A percentile compares a stretch with the other conserved stretches of the same genome.
Conservation (phyloP, 495 filamentous ascomycete genomes). For the Hypoxylon rickii region DNA sequence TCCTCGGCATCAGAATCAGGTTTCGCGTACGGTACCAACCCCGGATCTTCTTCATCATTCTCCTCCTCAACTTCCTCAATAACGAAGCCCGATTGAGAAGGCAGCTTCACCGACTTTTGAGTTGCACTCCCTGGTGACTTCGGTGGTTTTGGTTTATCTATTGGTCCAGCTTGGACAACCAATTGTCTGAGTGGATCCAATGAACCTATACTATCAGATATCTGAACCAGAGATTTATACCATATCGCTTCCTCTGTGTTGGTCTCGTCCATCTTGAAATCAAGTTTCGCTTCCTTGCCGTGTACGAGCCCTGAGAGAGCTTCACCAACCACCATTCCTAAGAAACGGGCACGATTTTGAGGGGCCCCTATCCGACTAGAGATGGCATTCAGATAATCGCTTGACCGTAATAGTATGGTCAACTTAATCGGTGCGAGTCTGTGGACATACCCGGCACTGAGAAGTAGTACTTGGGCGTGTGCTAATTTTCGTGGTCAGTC, state of each 20-base stretch:
- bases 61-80: slow-evolving; percentile 71
- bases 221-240: slow-evolving; percentile 69
- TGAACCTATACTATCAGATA: slow-evolving; percentile 67
- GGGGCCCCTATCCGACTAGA: slow-evolving; percentile 85
- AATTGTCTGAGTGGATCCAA: slow-evolving; percentile 45
- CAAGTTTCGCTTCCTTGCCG: slow-evolving; percentile 69
- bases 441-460: slow-evolving; percentile 76
- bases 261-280: slow-evolving; percentile 84
- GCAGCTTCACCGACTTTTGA: slow-evolving; percentile 29
- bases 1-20: slow-evolving; percentile 93
- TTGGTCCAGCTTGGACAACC: slow-evolving; percentile 13
- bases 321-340: slow-evolving; percentile 90
- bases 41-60: slow-evolving; percentile 65
- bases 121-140: slow-evolving; percentile 29
- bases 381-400: slow-evolving; percentile 72
- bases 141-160: slow-evolving; percentile 16
- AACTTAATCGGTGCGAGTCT: slow-evolving; percentile 64
- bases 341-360: slow-evolving; percentile 73
- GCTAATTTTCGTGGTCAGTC: slow-evolving; percentile 52
- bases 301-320: slow-evolving; percentile 82
- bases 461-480: slow-evolving; percentile 77
- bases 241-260: slow-evolving; percentile 71
- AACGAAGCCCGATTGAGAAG: slow-evolving; percentile 51
- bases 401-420: slow-evolving; percentile 67
- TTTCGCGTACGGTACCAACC: slow-evolving; percentile 81